Evolutionary conservation across 192 early-diverging fungal species (phyloP).

Genomic region (Spizellomyces punctatus): DNA sequence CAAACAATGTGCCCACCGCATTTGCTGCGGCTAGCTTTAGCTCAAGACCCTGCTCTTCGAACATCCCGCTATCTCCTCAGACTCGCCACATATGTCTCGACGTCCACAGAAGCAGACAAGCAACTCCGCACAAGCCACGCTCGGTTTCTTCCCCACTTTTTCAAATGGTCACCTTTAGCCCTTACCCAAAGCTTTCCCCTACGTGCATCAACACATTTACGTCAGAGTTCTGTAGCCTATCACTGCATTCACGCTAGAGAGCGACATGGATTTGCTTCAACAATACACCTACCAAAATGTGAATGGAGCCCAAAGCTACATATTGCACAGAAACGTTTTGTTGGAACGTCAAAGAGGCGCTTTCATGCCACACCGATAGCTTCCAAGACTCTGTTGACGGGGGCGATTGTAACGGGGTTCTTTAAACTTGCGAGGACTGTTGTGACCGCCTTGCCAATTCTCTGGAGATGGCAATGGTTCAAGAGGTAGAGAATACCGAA

Average conservation of each 20-base stretch:
- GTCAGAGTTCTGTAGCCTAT: not conserved
- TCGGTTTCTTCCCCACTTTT: not conserved
- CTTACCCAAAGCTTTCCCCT: not conserved
- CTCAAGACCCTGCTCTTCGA: not conserved
- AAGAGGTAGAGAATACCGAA: not conserved
- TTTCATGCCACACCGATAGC: slow-evolving; percentile 12
- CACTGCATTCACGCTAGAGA: too few species aligned
- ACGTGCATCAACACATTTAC: not conserved
- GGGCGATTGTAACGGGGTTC: slow-evolving; percentile 12
- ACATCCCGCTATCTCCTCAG: not conserved
- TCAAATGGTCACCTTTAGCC: not conserved
- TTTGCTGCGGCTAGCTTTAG: not conserved
- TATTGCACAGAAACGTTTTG: not conserved
- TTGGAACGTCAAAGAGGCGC: not conserved
- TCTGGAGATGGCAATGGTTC: slow-evolving; percentile 33
- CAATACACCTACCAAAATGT: too few species aligned
- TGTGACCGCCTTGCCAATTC: slow-evolving; percentile 31
- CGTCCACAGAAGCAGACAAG: slow-evolving; percentile 10
- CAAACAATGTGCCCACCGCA: not conserved
- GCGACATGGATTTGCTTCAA: too few species aligned
- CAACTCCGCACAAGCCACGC: not conserved
- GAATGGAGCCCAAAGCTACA: too few species aligned
- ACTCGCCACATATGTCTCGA: slow-evolving; percentile 2
- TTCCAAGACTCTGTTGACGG: slow-evolving; percentile 11
- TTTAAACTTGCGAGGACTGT: slow-evolving; percentile 18